phyloP scores from a whole-genome alignment of 2,329 filamentous ascomycete species.

The Colletotrichum aenigma region DNA sequence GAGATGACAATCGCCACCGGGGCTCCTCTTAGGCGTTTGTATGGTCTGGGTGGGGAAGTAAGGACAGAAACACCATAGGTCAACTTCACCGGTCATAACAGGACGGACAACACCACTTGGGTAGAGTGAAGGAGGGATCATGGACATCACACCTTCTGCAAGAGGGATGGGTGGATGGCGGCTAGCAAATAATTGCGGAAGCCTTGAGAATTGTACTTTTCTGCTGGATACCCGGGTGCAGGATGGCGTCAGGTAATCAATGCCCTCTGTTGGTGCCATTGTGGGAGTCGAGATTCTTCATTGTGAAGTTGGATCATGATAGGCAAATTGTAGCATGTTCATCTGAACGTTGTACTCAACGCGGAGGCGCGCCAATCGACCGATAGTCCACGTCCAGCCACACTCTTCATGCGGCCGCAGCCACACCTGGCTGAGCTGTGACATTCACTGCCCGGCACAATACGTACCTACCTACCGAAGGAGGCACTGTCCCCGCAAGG shows the following conservation, averaged over 20 bases:
- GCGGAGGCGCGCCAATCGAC: not conserved
- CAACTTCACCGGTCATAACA: not conserved
- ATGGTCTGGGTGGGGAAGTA: not conserved
- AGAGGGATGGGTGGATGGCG: not conserved
- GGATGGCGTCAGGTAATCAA: not conserved
- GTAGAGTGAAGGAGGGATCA: not conserved
- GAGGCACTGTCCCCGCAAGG: too few relatives aligned
- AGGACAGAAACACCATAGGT: not conserved
- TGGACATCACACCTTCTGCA: not conserved
- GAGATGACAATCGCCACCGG: not conserved
- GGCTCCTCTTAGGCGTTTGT: not conserved
- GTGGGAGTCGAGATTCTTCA: not conserved
- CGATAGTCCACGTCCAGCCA: not conserved
- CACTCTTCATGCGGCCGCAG: not conserved
- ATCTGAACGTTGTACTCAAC: not conserved
- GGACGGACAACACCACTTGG: not conserved
- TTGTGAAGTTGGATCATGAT: not conserved
- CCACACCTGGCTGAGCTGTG: not conserved
- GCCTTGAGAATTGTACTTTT: not conserved
- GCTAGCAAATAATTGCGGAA: not conserved
- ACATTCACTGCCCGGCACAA: not conserved
- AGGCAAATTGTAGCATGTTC: not conserved
- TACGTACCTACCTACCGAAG: not conserved
- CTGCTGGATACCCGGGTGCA: not conserved
- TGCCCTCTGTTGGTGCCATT: not conserved